A percentile compares a stretch with the other conserved stretches of the same genome.
Conservation (phyloP, 2,329 filamentous ascomycete genomes). For the Penicillium hordei region DNA sequence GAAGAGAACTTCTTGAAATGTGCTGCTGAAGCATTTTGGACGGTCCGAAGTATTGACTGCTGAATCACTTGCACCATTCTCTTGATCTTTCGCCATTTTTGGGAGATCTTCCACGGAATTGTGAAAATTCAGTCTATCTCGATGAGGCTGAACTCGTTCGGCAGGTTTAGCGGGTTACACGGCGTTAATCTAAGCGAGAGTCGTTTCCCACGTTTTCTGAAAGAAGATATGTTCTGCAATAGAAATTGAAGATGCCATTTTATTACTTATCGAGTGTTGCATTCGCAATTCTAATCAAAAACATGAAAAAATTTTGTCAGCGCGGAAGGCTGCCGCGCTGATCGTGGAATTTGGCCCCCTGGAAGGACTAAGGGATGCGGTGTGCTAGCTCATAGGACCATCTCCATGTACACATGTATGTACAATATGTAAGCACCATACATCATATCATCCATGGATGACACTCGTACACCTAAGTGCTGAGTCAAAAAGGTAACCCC, state of each 20-base stretch:
- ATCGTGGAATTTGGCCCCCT: not conserved
- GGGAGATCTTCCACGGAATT: not conserved
- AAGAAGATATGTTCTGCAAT: not conserved
- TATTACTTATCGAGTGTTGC: not conserved
- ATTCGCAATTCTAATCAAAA: not conserved
- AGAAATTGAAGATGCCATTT: not conserved
- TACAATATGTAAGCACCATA: not conserved
- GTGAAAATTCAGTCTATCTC: not conserved
- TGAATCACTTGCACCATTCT: slow-evolving; percentile 17
- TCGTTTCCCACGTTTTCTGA: not conserved
- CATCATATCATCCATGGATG: not conserved
- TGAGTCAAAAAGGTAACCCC: not conserved
- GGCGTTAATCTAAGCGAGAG: not conserved
- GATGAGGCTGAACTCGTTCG: not conserved
- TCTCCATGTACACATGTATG: not conserved
- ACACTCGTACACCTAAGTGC: not conserved
- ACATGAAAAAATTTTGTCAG: slow-evolving; percentile 11
- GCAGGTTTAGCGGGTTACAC: not conserved
- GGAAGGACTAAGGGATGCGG: not conserved
- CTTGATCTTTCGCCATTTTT: slow-evolving; percentile 10
- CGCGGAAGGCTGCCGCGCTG: not conserved
- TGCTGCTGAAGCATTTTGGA: slow-evolving; percentile 56
- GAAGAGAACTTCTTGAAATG: slow-evolving; percentile 63
- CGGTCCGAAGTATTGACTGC: slow-evolving; percentile 9
- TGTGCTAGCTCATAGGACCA: not conserved